phyloP scores from a whole-genome alignment of 768 basidiomycete genomes.

The Antrodiella citrinella region DNA sequence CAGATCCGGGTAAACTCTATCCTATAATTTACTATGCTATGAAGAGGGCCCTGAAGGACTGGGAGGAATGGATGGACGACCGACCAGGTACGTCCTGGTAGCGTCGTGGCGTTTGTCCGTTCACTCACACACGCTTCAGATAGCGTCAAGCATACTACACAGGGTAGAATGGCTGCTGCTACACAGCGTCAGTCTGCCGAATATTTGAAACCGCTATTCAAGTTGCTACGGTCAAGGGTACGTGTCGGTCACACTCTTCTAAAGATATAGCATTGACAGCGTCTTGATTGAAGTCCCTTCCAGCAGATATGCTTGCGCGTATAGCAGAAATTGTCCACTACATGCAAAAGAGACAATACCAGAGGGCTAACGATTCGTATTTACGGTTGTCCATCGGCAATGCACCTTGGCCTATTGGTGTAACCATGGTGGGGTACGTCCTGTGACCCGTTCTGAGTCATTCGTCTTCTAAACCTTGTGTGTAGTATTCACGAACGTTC shows the following conservation, averaged over 20 bases:
- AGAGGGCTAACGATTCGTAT: conserved; percentile 94
- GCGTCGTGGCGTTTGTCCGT: neutral
- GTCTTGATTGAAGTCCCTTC: conserved; percentile 47
- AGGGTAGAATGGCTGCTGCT: conserved; percentile 91
- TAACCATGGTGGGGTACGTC: conserved; percentile 95
- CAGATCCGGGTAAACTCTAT: conserved; percentile 91
- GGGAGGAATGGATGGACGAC: conserved; percentile 93
- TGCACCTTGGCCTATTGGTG: conserved; percentile 99
- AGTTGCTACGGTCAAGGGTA: conserved; percentile 79
- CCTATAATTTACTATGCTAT: conserved; percentile 95
- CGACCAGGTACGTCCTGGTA: conserved; percentile 60
- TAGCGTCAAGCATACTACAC: conserved; percentile 75
- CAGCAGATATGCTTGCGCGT: conserved; percentile 74
- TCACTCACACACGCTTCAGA: conserved; percentile 35
- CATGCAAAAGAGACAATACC: conserved; percentile 95
- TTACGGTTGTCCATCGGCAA: conserved; percentile 96
- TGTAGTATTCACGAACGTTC: conserved; percentile 97
- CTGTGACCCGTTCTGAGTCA: neutral
- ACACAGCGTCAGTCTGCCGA: conserved; percentile 94
- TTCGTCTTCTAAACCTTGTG: conserved; percentile 1
- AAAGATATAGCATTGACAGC: neutral
- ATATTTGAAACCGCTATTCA: conserved; percentile 96
- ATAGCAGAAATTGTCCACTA: conserved; percentile 92
- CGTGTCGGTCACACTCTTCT: too few species aligned
- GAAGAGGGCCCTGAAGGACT: conserved; percentile 89